These are phyloP conservation scores for Penicillium sp. DNA, from an alignment of 2,329 filamentous ascomycete species.

Conservation along the genomic window DNA sequence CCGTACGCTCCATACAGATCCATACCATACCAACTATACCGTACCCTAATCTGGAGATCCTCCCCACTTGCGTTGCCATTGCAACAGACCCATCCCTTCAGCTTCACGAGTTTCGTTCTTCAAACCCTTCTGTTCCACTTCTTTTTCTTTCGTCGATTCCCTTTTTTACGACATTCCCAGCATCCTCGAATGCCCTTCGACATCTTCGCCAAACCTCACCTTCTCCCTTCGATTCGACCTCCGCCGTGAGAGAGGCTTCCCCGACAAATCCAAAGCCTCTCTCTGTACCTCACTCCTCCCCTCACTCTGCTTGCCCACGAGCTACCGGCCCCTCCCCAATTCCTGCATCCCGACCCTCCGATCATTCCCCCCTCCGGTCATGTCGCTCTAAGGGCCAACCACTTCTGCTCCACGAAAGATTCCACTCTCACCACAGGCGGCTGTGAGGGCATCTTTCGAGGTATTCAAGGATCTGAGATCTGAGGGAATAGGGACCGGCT, in stretches of 20 bases:
- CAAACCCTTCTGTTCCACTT: conserved; percentile 30
- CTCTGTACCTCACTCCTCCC: conserved; percentile 17
- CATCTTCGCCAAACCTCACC: conserved; percentile 23
- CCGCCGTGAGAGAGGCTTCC: conserved; percentile 3
- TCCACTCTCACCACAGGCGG: conserved; percentile 22
- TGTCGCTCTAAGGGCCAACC: conserved; percentile 35
- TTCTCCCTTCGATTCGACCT: conserved; percentile 23
- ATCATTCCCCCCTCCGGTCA: conserved; percentile 26
- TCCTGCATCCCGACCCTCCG: conserved; percentile 20
- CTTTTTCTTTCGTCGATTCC: conserved; percentile 30
- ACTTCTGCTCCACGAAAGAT: conserved; percentile 22
- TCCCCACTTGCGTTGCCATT: conserved; percentile 49
- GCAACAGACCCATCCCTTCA: conserved; percentile 48
- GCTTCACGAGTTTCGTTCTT: conserved; percentile 43
- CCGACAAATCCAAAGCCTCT: neutral
- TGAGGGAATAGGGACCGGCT: neutral
- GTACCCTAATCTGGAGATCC: conserved; percentile 41
- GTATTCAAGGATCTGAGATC: conserved; percentile 13
- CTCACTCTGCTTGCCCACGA: conserved; percentile 25
- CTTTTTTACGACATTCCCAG: conserved; percentile 30
- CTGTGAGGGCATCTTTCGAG: conserved; percentile 24
- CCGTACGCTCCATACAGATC: neutral
- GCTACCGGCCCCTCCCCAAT: conserved; percentile 29
- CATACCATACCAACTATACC: conserved; percentile 16
- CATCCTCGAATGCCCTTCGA: conserved; percentile 21